Evolutionary conservation across 768 basidiomycete genomes (phyloP).

Genomic region (Hypholoma fasciculare): DNA sequence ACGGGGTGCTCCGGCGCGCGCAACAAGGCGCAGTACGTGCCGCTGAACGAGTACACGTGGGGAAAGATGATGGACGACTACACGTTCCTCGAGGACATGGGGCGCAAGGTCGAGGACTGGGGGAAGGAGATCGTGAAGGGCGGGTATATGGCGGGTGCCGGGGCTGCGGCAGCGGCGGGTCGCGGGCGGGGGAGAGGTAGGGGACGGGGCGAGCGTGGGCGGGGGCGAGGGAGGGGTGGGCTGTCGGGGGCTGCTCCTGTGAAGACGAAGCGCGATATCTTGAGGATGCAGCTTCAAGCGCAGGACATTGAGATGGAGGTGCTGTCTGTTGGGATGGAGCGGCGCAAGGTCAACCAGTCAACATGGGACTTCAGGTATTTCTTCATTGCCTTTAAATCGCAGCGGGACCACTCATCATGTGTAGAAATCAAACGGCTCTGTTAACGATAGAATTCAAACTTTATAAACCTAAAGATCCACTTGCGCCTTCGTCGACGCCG

Average conservation of each 20-base stretch:
- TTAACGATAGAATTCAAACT: constrained; percentile 77
- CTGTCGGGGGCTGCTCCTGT: constrained; percentile 23
- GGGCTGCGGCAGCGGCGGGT: constrained; percentile 2
- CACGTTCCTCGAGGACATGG: constrained; percentile 79
- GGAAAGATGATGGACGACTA: constrained; percentile 92
- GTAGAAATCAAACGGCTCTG: constrained; percentile 65
- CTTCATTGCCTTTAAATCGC: too few species aligned
- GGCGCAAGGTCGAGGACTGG: constrained; percentile 73
- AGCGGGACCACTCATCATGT: background rate
- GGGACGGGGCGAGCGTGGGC: constrained; percentile 30
- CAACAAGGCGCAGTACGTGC: constrained; percentile 70
- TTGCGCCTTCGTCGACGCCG: constrained; percentile 36
- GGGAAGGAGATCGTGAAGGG: constrained; percentile 68
- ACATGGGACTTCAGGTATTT: constrained; percentile 76
- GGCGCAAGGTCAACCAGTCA: constrained; percentile 76
- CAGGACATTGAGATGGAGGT: constrained; percentile 74
- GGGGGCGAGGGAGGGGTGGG: constrained; percentile 24
- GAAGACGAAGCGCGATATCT: constrained; percentile 61
- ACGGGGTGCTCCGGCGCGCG: constrained; percentile 71
- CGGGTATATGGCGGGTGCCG: constrained; percentile 40
- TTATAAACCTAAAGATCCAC: constrained; percentile 49
- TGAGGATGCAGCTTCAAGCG: constrained; percentile 68
- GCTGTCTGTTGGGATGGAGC: constrained; percentile 82
- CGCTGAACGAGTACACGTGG: constrained; percentile 84
- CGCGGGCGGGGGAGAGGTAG: constrained; percentile 24